Evolutionary conservation across 768 basidiomycete species (phyloP).

Genomic region (Lanmaoa pseudosensibilis): DNA sequence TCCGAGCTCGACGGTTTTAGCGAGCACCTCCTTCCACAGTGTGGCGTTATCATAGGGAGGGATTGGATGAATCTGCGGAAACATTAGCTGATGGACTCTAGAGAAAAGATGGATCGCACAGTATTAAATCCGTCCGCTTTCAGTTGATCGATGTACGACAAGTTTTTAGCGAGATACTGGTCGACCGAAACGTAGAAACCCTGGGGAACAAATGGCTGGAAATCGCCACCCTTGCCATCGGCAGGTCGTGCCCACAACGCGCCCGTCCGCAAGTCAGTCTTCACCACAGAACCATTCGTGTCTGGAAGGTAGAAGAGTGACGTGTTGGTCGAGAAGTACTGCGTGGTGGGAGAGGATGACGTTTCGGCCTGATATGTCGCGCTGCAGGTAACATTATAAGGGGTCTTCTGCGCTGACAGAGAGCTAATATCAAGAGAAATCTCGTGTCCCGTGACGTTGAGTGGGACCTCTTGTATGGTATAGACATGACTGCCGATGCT

Average conservation of each 20-base stretch:
- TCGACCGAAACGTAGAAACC: slow-evolving; percentile 73
- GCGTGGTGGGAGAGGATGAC: slow-evolving; percentile 7
- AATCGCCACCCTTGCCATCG: slow-evolving; percentile 17
- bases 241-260: slow-evolving; percentile 41
- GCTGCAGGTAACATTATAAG: slow-evolving; percentile 37
- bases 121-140: slow-evolving; percentile 51
- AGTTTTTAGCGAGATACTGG: slow-evolving; percentile 51
- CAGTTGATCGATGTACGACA: slow-evolving; percentile 53
- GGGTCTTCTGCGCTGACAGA: slow-evolving; percentile 29
- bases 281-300: slow-evolving; percentile 42
- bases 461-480: slow-evolving; percentile 30
- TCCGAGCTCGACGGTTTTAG: slow-evolving; percentile 17
- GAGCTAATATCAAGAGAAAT: slow-evolving; percentile 34
- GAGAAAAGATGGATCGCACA: slow-evolving; percentile 6
- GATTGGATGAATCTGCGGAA: slow-evolving; percentile 65
- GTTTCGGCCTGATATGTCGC: slow-evolving; percentile 27
- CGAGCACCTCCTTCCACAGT: slow-evolving; percentile 21
- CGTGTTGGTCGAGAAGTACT: slow-evolving; percentile 33
- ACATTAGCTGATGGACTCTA: slow-evolving; percentile 19
- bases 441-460: slow-evolving; percentile 39
- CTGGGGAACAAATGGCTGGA: slow-evolving; percentile 56
- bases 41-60: slow-evolving; percentile 64
- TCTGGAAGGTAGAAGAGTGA: slow-evolving; percentile 44
- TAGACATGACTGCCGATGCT: slow-evolving; percentile 28
- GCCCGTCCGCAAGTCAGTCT: slow-evolving; percentile 49